Evolutionary conservation across 2,329 filamentous ascomycete genomes (phyloP), one percentile per base, ranked within the genome.

Genomic region (Colletotrichum spinosum): DNA sequence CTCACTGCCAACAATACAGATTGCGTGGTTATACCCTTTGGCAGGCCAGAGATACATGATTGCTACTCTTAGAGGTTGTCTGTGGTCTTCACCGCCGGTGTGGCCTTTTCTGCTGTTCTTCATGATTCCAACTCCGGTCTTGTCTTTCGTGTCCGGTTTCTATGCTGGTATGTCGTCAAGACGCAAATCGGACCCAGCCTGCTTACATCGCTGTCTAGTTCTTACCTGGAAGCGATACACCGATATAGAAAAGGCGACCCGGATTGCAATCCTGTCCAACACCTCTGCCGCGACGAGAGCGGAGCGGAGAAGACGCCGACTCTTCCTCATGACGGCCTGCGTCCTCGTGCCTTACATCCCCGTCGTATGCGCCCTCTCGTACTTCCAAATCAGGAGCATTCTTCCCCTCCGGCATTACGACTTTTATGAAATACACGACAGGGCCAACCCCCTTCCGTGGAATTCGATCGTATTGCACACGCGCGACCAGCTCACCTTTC

Each of bases 241-340:
- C 33, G 69, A 80, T 37, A 75, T 88, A 2, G 75, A 82, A 4
- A 79, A 75, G 54, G 70, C 73, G 35, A 84, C 81, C 7, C 72
- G 74, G 4, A 72, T 76, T 0, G 78, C 79, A 3, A 70, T 86
- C 17, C 71, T 71, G 33, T 75, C 73, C 58, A 84, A 80, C 73
- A 80, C 74, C 38, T 67, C 75, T 6, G 80, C 80, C 8, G 75
- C 74, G 5, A 68, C 77, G 12, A 79, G 85, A 6, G 81, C 80
- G 45, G 79, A 82, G 49, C 80, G 84, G 2, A 80, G 84, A 8
- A 80, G 80, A 48, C 79, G 81, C 51, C 82, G 85, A 46, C 81
- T 89, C 48, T 88, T 87, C 73, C 76, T 84, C 67, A 85, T 88
- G 82, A 80, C 83, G 12, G 58, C 86, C 11, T 79, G 79, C 46